Evolutionary conservation across 352 stramenopile species (phyloP), one percentile per base, ranked within the genome.

Genomic region (Phytopythium sindhum): DNA sequence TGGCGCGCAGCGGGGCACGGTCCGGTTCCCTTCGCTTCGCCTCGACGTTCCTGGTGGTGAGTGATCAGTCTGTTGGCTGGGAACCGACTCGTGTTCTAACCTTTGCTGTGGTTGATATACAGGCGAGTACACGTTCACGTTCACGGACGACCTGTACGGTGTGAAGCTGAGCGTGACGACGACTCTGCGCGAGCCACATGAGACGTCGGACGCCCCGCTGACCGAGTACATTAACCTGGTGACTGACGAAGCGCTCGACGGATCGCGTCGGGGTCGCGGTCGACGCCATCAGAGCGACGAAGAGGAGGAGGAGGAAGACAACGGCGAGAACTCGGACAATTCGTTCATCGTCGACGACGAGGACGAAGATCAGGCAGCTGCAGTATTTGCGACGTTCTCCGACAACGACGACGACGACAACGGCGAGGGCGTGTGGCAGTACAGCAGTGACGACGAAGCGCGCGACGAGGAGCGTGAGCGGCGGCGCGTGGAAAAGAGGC

Each of bases 71-170:
- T 61, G 21, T 50, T 69, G 39, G 51, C 14, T 35, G 10, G 2
- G 19, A 14, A 45, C 26, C 45, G 45, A 21, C 9, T 57, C 54
- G 53, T 67, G 35, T 35, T 37, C 23, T 54, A n/a, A 45, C 19
- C 15, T 17, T 42, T 63, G 39, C 8, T 24, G n/a, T 48, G 68
- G 55, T 29, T 56, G 23, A 41, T 9, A 35, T 39, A n/a, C 37
- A 93, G 84, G 84, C n/a, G 42, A 70, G 48, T 93, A 93, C 53
- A 84, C 74, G 12, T 93, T 93, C 55, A 69, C 72, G 21, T 90
- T 93, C 61, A 71, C 65, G 3, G 82, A 91, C 54, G 66, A 89
- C 57, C 57, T 86, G 4, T 90, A 85, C 42, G 82, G 80, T 0
- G 24, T 87, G 14, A 80, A 77, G 50, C 65, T 91, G 21, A 83